A percentile compares a stretch with the other conserved stretches of the same genome.
Conservation (phyloP, 768 basidiomycete species). For the Melanogaster broomeanus region DNA sequence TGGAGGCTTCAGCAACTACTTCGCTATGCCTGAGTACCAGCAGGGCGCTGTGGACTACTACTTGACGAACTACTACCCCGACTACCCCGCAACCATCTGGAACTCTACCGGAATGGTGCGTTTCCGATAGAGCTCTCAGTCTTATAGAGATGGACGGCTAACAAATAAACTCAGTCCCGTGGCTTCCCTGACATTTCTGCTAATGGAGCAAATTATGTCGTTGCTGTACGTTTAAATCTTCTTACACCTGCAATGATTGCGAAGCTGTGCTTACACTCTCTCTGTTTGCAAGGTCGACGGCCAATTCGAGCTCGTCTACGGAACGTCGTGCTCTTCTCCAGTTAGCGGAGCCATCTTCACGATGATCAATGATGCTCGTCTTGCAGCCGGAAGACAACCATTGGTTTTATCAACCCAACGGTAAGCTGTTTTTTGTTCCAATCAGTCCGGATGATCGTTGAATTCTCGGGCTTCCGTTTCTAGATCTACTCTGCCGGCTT, state of each 20-base stretch:
- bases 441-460: conserved; percentile 20
- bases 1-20: conserved; percentile 43
- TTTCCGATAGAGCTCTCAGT: neutral
- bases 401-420: conserved; percentile 48
- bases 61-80: conserved; percentile 30
- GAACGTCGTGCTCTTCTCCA: conserved; percentile 38
- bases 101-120: conserved; percentile 29
- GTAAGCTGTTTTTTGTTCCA: conserved; percentile 19
- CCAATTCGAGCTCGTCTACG: conserved; percentile 21
- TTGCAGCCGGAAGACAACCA: conserved; percentile 33
- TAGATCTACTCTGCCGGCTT: conserved; percentile 49
- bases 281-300: conserved; percentile 23
- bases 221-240: conserved; percentile 13
- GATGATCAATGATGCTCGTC: conserved; percentile 40
- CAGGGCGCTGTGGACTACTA: conserved; percentile 33
- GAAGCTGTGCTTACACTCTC: neutral
- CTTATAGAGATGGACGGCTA: neutral
- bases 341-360: conserved; percentile 35
- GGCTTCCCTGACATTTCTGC: conserved; percentile 39
- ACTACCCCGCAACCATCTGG: conserved; percentile 26
- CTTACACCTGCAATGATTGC: neutral
- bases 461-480: neutral
- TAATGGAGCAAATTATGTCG: conserved; percentile 35
- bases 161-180: conserved; percentile 32
- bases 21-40: conserved; percentile 44